phyloP scores from a whole-genome alignment of 192 early-diverging fungal species.

The Backusella luteola region DNA sequence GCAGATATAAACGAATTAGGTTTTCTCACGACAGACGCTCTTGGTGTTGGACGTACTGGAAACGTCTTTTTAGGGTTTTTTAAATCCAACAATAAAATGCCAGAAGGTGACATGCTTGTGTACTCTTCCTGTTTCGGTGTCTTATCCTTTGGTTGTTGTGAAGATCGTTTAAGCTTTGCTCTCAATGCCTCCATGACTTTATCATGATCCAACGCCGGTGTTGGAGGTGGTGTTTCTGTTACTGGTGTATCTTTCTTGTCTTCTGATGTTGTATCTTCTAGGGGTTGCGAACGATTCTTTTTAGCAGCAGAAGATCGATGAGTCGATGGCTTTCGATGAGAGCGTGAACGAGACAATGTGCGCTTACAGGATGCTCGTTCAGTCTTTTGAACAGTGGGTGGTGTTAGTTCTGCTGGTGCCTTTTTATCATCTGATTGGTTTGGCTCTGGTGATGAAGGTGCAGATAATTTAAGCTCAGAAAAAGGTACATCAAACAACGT shows the following conservation, averaged over 20 bases:
- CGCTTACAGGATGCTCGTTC: slow-evolving; percentile 11
- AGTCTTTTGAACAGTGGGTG: not conserved
- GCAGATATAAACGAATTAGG: slow-evolving; percentile 17
- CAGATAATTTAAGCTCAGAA: slow-evolving; percentile 20
- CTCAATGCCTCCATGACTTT: slow-evolving; percentile 37
- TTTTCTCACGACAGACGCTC: slow-evolving; percentile 14
- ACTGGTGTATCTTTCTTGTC: not conserved
- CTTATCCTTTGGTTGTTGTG: not conserved
- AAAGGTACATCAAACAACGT: slow-evolving; percentile 27
- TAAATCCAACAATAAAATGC: slow-evolving; percentile 25
- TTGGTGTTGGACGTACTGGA: slow-evolving; percentile 10
- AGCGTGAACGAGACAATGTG: slow-evolving; percentile 9
- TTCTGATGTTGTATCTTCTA: not conserved
- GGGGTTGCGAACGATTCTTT: slow-evolving; percentile 20
- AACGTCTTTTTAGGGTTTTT: slow-evolving; percentile 25
- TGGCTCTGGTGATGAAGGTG: slow-evolving; percentile 25
- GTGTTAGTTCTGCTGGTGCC: slow-evolving; percentile 1
- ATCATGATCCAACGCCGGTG: slow-evolving; percentile 23
- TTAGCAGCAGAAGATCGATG: slow-evolving; percentile 14
- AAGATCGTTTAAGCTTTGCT: slow-evolving; percentile 29
- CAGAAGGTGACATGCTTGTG: slow-evolving; percentile 21
- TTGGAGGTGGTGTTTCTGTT: not conserved
- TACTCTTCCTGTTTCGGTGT: not conserved
- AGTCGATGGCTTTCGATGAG: not conserved
- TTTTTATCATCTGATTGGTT: slow-evolving; percentile 9